Percentiles rank a stretch among this genome's conserved stretches.
phyloP scores from a whole-genome alignment of 495 filamentous ascomycete species.

The Apodospora peruviana region DNA sequence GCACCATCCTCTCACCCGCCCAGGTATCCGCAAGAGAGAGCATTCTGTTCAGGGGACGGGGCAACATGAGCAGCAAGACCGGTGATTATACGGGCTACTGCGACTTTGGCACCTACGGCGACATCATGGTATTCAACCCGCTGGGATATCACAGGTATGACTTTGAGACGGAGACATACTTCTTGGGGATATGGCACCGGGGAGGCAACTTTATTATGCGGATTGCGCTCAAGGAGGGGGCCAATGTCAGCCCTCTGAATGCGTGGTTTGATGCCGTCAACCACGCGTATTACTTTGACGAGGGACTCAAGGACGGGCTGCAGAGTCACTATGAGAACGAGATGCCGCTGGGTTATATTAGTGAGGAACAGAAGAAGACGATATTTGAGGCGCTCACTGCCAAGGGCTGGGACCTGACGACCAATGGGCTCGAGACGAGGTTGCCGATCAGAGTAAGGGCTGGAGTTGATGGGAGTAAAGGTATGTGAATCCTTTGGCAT shows the following conservation, averaged over 20 bases:
- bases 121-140: slow-evolving; percentile 32
- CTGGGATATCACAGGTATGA: slow-evolving; percentile 43
- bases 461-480: slow-evolving; percentile 24
- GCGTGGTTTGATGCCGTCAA: slow-evolving; percentile 74
- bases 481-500: slow-evolving; percentile 15
- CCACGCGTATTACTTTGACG: slow-evolving; percentile 40
- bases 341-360: slow-evolving; percentile 28
- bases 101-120: slow-evolving; percentile 31
- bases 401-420: slow-evolving; percentile 41
- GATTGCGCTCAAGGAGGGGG: slow-evolving; percentile 61
- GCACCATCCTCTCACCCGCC: slow-evolving; percentile 53
- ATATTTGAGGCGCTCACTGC: slow-evolving; percentile 26
- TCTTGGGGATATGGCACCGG: slow-evolving; percentile 49
- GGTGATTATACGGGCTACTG: slow-evolving; percentile 39
- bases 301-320: slow-evolving; percentile 27
- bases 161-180: slow-evolving; percentile 46
- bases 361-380: slow-evolving; percentile 25
- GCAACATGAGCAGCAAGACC: slow-evolving; percentile 39
- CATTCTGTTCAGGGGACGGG: slow-evolving; percentile 59
- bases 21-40: slow-evolving; percentile 61
- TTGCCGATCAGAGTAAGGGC: slow-evolving; percentile 25
- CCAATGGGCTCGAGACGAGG: slow-evolving; percentile 39
- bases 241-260: slow-evolving; percentile 51
- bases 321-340: slow-evolving; percentile 29
- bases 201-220: slow-evolving; percentile 36